Evolutionary conservation across 2,329 filamentous ascomycete species (phyloP), one percentile per base, ranked within the genome.

Genomic region (Calycina herbarum): DNA sequence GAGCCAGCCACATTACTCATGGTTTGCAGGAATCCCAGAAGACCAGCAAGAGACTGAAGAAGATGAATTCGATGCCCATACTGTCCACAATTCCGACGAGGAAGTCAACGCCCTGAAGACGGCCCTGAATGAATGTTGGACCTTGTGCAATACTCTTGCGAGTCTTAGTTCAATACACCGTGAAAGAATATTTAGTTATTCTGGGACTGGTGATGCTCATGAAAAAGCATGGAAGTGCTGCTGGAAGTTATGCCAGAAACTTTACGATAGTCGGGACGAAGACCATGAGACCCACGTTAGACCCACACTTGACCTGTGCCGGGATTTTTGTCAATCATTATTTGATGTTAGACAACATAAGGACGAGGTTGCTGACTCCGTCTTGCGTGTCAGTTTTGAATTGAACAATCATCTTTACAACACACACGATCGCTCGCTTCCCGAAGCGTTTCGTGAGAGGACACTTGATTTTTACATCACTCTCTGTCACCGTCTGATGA

Each of bases 381-480:
- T 97, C 15, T 79, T 98, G 58, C 85, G 94, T 59, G 94, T 97
- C 70, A 97, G 92, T 79, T 97, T 97, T 75, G 94, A 97, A 79
- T 83, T 97, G 29, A 97, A 96, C 79, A 97, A 96, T 73, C 94
- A 98, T 77, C 83, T 98, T 1, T 97, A 94, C 79, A 97, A 94
- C 75, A 94, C 93, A 0, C 93, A 97, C 73, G 93, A 96, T 75
- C 87, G 90, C 38, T 89, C 86, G 63, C 81, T 97, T 3, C 94
- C 94, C 0, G 92, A 96, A 73, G 87, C 90, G 0, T 97, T 98
- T 76, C 86, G 90, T 62, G 94, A 97, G 77, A 84, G 94, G 66
- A 97, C 94, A 0, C 78, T 98, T 64, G 94, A 97, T 73, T 97
- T 97, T 73, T 97, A 97, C 74, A 90, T 97, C 71, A 96, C 94